A percentile compares a stretch with the other conserved stretches of the same genome.
Conservation (phyloP, 2,329 filamentous ascomycete species). For the Apiospora saccharicola region DNA sequence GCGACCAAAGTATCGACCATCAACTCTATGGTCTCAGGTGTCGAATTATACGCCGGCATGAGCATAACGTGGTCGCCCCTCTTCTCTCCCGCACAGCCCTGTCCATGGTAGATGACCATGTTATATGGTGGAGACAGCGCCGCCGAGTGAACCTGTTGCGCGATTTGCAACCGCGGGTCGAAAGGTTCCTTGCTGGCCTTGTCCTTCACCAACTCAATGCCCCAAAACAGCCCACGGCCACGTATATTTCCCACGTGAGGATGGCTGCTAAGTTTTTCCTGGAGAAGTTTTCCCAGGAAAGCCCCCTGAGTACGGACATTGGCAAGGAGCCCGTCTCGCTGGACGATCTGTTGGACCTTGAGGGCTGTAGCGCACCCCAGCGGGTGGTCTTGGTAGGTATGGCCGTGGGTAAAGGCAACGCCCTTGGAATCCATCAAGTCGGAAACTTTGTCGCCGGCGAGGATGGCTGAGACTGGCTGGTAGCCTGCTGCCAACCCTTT, state of each 20-base stretch:
- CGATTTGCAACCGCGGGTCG: neutral
- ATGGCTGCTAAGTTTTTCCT: conserved; percentile 37
- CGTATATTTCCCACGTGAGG: conserved; percentile 50
- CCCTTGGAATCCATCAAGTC: conserved; percentile 48
- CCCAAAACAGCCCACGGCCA: conserved; percentile 55
- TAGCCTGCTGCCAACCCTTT: conserved; percentile 73
- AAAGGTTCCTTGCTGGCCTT: conserved; percentile 47
- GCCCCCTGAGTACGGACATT: conserved; percentile 42
- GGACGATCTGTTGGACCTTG: conserved; percentile 48
- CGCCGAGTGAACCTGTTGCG: conserved; percentile 2
- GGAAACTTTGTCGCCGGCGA: conserved; percentile 61
- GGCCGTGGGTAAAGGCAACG: conserved; percentile 61
- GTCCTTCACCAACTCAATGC: conserved; percentile 53
- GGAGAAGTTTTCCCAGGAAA: conserved; percentile 41
- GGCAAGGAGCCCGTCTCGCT: conserved; percentile 42
- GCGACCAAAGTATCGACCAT: conserved; percentile 3
- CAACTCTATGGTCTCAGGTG: neutral
- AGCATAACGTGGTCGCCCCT: conserved; percentile 19
- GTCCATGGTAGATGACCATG: conserved; percentile 16
- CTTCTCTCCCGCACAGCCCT: conserved; percentile 19
- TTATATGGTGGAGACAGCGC: conserved; percentile 9
- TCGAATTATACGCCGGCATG: conserved; percentile 20
- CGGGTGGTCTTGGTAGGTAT: conserved; percentile 58
- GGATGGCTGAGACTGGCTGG: conserved; percentile 65
- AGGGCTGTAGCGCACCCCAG: conserved; percentile 47